Conservation (phyloP, 768 basidiomycete species). For the Tephrocybe rancida region DNA sequence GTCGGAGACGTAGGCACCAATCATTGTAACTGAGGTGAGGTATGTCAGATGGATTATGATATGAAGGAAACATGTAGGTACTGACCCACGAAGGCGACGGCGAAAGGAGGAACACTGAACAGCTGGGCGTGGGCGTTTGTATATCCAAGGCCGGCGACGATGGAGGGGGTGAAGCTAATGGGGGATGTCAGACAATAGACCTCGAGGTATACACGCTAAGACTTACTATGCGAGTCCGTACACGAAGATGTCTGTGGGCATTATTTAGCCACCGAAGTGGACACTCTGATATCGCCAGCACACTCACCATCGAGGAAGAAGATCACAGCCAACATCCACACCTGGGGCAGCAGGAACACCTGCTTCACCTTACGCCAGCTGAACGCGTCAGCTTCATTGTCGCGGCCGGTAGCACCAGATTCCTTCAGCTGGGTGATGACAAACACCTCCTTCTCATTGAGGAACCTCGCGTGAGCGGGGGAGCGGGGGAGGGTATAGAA, state of each 20-base stretch:
- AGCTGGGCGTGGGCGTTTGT: constrained; percentile 56
- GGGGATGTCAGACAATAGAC: neutral
- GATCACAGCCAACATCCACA: constrained; percentile 48
- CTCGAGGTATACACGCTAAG: neutral
- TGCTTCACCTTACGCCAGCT: constrained; percentile 57
- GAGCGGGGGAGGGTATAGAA: constrained; percentile 52
- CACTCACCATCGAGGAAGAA: constrained; percentile 55
- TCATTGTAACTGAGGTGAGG: constrained; percentile 29
- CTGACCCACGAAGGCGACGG: constrained; percentile 50
- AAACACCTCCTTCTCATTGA: constrained; percentile 52
- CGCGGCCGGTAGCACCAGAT: constrained; percentile 37
- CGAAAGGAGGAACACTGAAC: constrained; percentile 63
- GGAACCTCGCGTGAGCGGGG: constrained; percentile 49
- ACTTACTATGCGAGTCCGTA: constrained; percentile 54
- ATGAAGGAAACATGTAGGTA: constrained; percentile 5
- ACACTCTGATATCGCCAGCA: neutral
- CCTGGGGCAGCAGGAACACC: constrained; percentile 53
- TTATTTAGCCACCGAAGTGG: neutral
- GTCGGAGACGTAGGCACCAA: constrained; percentile 53
- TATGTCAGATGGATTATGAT: neutral
- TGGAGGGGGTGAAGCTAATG: constrained; percentile 68
- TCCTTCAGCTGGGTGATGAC: constrained; percentile 39
- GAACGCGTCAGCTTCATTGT: constrained; percentile 44
- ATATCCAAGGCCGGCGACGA: constrained; percentile 66
- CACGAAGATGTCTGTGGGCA: constrained; percentile 41